Evolutionary conservation across 164 flowering plant genomes (phyloP).

Genomic region (Chloranthus sessilifolius): DNA sequence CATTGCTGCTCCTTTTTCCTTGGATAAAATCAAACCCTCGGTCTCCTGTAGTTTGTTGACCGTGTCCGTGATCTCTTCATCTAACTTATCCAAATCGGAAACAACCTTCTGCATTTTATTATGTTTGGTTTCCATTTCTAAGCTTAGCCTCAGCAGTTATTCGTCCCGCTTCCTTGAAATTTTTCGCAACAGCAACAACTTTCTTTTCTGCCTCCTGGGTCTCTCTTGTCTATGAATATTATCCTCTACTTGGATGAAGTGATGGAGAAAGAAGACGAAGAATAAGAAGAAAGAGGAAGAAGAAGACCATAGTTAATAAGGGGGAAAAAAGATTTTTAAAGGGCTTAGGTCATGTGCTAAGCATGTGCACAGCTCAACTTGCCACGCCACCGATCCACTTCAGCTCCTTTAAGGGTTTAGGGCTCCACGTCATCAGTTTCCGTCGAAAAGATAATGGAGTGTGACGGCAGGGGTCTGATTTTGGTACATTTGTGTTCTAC

Average conservation of each 20-base stretch:
- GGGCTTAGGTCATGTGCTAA: too few relatives aligned
- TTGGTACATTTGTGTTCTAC: too few relatives aligned
- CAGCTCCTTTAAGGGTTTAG: too few relatives aligned
- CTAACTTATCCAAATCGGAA: constrained; percentile 42
- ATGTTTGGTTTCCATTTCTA: constrained; percentile 53
- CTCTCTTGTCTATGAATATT: constrained; percentile 63
- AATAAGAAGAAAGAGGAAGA: too few relatives aligned
- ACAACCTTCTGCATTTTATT: constrained; percentile 33
- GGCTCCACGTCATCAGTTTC: too few relatives aligned
- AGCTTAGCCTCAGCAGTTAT: constrained; percentile 55
- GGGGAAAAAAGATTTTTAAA: too few relatives aligned
- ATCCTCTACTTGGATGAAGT: constrained; percentile 58
- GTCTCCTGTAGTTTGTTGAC: constrained; percentile 35
- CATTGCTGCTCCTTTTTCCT: constrained; percentile 60
- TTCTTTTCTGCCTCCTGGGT: constrained; percentile 81
- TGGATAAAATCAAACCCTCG: constrained; percentile 42
- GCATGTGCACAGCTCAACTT: too few relatives aligned
- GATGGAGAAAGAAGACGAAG: too few relatives aligned
- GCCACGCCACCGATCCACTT: too few relatives aligned
- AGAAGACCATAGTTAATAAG: too few relatives aligned
- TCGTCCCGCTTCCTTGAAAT: constrained; percentile 85
- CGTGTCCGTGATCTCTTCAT: constrained; percentile 44
- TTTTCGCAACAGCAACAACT: constrained; percentile 76
- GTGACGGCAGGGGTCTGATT: too few relatives aligned
- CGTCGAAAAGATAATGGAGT: too few relatives aligned